Conservation (phyloP, 208 protist genomes). For the Naegleria fowleri region DNA sequence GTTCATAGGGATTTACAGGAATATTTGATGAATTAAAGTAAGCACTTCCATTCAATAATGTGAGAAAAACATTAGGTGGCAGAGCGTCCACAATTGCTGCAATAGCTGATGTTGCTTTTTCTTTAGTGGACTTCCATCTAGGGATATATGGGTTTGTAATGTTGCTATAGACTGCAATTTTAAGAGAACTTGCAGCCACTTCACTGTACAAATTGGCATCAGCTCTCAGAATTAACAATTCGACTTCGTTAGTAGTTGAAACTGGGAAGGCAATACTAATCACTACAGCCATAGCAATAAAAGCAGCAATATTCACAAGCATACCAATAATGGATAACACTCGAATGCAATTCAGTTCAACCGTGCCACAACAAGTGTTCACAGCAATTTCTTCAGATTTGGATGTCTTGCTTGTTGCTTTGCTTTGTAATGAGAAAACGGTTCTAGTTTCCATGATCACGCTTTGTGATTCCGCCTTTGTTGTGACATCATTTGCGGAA, state of each 20-base stretch:
- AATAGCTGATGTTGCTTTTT: background rate
- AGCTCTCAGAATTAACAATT: background rate
- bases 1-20: background rate
- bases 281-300: background rate
- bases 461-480: background rate
- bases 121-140: background rate
- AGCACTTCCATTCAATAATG: background rate
- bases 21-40: background rate
- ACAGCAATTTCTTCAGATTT: background rate
- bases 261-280: background rate
- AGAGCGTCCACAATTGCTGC: background rate
- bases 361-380: background rate
- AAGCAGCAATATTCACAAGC: background rate
- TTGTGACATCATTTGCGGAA: too few species aligned
- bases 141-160: background rate
- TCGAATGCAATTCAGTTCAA: background rate
- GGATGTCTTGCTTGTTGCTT: background rate
- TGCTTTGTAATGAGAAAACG: background rate
- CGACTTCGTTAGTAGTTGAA: background rate
- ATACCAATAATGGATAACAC: background rate
- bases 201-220: background rate
- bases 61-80: background rate
- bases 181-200: background rate
- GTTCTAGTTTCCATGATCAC: background rate
- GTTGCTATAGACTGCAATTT: background rate